Evolutionary conservation across 2,329 filamentous ascomycete species (phyloP).

Genomic region (Aspergillus aculeatus): DNA sequence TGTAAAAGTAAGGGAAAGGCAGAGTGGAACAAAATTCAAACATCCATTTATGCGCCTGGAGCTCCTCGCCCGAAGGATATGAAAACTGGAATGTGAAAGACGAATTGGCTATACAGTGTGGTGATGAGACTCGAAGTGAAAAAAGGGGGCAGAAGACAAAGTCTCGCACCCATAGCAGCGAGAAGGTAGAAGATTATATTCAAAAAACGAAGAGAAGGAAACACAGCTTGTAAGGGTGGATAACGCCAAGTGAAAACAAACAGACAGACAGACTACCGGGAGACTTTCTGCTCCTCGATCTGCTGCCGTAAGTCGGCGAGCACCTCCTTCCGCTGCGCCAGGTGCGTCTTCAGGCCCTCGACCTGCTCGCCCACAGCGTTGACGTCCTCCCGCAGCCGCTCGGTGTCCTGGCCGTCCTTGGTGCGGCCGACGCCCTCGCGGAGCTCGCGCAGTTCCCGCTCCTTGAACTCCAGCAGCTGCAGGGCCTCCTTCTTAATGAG

Average conservation of each 20-base stretch:
- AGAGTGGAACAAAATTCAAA: not conserved
- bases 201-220: not conserved
- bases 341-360: conserved; percentile 80
- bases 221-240: not conserved
- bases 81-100: not conserved
- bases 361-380: conserved; percentile 91
- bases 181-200: conserved; percentile 11
- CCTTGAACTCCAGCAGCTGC: conserved; percentile 91
- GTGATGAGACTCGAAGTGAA: conserved; percentile 8
- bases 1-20: not conserved
- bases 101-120: conserved; percentile 27
- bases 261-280: conserved; percentile 32
- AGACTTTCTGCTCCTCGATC: conserved; percentile 80
- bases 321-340: conserved; percentile 71
- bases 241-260: conserved; percentile 3
- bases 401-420: conserved; percentile 69
- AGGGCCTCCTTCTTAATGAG: conserved; percentile 93
- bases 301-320: conserved; percentile 75
- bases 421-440: conserved; percentile 56
- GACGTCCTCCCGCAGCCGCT: conserved; percentile 80
- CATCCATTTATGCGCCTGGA: conserved; percentile 33
- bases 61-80: conserved; percentile 31
- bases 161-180: conserved; percentile 11
- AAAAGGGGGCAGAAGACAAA: conserved; percentile 15
- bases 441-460: conserved; percentile 71